A percentile compares a stretch with the other conserved stretches of the same genome.
Conservation (phyloP, 2,329 filamentous ascomycete genomes). For the Fusarium pilosicola region DNA sequence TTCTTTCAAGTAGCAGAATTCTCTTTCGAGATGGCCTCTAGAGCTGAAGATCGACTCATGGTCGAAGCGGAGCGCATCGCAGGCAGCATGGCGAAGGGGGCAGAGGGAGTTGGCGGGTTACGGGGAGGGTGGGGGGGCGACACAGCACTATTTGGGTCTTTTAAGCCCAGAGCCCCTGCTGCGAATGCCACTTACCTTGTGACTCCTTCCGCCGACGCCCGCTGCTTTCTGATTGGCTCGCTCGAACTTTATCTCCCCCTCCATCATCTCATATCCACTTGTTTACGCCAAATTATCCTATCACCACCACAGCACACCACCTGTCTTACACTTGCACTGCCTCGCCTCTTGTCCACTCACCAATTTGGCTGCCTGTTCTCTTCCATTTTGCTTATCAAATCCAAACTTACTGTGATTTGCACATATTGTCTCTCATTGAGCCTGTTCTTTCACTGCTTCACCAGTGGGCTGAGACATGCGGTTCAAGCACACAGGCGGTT, state of each 20-base stretch:
- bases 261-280: constrained; percentile 27
- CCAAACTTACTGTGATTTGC: neutral
- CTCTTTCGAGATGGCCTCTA: constrained; percentile 12
- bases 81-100: neutral
- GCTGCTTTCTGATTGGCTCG: constrained; percentile 36
- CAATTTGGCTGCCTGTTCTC: neutral
- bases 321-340: constrained; percentile 23
- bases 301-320: neutral
- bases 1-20: neutral
- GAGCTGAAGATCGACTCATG: constrained; percentile 4
- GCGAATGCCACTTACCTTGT: constrained; percentile 32
- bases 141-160: constrained; percentile 65
- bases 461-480: neutral
- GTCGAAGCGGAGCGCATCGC: constrained; percentile 8
- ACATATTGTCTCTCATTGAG: neutral
- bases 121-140: constrained; percentile 55
- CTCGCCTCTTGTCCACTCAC: neutral
- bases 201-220: constrained; percentile 31
- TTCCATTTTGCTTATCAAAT: neutral
- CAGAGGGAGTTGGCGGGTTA: constrained; percentile 43
- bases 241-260: constrained; percentile 1
- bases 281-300: constrained; percentile 18
- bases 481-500: neutral
- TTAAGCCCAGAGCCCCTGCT: constrained; percentile 56
- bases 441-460: neutral